Percentiles rank a stretch among this genome's conserved stretches.
These are phyloP conservation scores for Cryptococcus sp. DNA, from an alignment of 1,284 basidiomycete species.

Conservation along the genomic window DNA sequence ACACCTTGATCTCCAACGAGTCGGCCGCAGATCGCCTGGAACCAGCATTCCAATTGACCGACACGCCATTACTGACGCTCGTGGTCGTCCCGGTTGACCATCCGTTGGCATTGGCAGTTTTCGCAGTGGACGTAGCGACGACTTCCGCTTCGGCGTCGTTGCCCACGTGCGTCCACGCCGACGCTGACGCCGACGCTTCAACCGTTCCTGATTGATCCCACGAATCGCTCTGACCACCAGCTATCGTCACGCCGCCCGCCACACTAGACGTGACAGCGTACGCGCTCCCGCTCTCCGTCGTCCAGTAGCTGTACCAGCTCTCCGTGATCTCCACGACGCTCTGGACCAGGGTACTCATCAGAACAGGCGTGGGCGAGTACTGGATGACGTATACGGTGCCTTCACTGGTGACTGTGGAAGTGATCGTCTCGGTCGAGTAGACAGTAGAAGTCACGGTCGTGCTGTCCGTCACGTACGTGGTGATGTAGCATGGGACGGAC, in stretches of 20 bases:
- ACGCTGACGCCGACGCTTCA: slow-evolving; percentile 2
- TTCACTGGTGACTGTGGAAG: slow-evolving; percentile 34
- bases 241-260: background rate
- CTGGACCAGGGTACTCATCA: slow-evolving; percentile 23
- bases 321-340: slow-evolving; percentile 30
- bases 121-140: background rate
- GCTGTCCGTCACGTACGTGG: slow-evolving; percentile 34
- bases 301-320: slow-evolving; percentile 29
- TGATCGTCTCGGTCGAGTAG: slow-evolving; percentile 40
- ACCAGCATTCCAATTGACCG: slow-evolving; percentile 11
- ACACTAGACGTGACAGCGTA: slow-evolving; percentile 17
- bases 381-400: slow-evolving; percentile 37
- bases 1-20: background rate
- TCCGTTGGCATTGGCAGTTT: background rate
- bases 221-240: background rate
- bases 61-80: background rate
- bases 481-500: slow-evolving; percentile 40
- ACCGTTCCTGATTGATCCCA: background rate
- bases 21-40: background rate
- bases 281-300: slow-evolving; percentile 14
- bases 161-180: slow-evolving; percentile 28
- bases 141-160: slow-evolving; percentile 9
- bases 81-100: background rate
- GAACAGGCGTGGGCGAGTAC: slow-evolving; percentile 32
- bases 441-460: slow-evolving; percentile 30